phyloP scores from a whole-genome alignment of 1,284 basidiomycete genomes.

The Ganoderma leucocontextum region DNA sequence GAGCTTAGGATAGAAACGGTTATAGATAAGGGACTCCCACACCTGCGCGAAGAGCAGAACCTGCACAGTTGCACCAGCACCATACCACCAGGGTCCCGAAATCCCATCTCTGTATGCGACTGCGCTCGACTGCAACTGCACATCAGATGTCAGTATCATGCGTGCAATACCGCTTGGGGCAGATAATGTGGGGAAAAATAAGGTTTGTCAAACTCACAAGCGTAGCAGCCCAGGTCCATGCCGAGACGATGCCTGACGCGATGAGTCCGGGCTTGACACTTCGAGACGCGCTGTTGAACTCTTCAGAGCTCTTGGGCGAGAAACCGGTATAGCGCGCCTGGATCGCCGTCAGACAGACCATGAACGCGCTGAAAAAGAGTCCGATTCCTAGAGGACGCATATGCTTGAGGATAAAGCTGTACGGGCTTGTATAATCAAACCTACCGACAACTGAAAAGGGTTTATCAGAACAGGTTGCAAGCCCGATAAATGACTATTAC shows the following conservation, averaged over 20 bases:
- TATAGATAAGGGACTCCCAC: conserved; percentile 15
- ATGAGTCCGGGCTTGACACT: conserved; percentile 91
- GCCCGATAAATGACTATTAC: conserved; percentile 38
- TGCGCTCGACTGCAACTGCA: conserved; percentile 76
- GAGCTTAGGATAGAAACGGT: not conserved
- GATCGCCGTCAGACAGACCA: conserved; percentile 74
- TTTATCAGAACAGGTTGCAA: not conserved
- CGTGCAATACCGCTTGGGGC: not conserved
- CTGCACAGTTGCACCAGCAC: conserved; percentile 58
- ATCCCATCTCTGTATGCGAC: conserved; percentile 87
- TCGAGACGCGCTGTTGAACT: conserved; percentile 85
- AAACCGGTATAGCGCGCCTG: conserved; percentile 79
- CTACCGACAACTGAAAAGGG: conserved; percentile 54
- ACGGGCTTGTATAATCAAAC: conserved; percentile 26
- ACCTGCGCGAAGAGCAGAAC: conserved; percentile 58
- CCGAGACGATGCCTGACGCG: conserved; percentile 88
- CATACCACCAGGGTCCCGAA: conserved; percentile 60
- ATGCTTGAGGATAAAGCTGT: no score
- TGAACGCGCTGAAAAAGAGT: conserved; percentile 83
- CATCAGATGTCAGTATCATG: conserved; percentile 16
- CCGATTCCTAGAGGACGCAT: conserved; percentile 70
- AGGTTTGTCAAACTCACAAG: conserved; percentile 51
- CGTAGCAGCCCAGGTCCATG: conserved; percentile 87
- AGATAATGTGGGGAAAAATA: not conserved
- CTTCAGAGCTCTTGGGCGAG: conserved; percentile 76